Base-by-base conservation (phyloP, 192 early-diverging fungal genomes). In the Entomortierella chlamydospora region DNA sequence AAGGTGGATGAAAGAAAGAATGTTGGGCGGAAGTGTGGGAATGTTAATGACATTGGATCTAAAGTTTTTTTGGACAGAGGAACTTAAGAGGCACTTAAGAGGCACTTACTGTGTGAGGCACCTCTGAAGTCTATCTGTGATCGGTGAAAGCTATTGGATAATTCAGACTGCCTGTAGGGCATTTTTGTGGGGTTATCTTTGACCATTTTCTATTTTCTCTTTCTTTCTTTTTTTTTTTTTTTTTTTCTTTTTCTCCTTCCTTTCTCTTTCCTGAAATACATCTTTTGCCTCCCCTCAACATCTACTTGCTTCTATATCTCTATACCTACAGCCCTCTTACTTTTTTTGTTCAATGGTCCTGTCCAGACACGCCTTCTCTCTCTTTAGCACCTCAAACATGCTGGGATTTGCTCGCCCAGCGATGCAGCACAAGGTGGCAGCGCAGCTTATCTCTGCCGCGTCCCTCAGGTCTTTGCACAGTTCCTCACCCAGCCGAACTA, bases 301-400 rank as follows among this genome's bases (percentile, higher is more conserved):
- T 52, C 26, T 45, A 33, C n/a, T 45, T 28, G 20, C 41, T 43
- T 34, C 33, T 50, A 50, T 57, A 52, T 49, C 53, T 56, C 59
- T 43, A 7, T 30, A 29, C 9, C 55, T 33, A 20, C 31, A n/a
- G n/a, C 37, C 18, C 45, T 17, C 39, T 30, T 43, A 1, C 17
- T 29, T 66, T 28, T 13, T 20, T n/a, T 54, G 31, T 57, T 63
- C 65, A 66, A 74, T 66, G 72, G 18, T 28, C 57, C 50, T 74
- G 22, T 34, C 52, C 59, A 34, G 60, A 41, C 59, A 61, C 47
- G 15, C 52, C 13, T 23, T 54, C 17, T 65, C 63, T 17, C 63
- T 71, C 25, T 31, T 57, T 22, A 55, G 54, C 54, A 26, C 52
- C 18, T 20, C 23, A 39, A 7, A 26, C 25, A 23, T 62, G 60